Percentiles rank a stretch among this genome's conserved stretches.
phyloP scores from a whole-genome alignment of 768 basidiomycete species.

The Boletus reticulatus region DNA sequence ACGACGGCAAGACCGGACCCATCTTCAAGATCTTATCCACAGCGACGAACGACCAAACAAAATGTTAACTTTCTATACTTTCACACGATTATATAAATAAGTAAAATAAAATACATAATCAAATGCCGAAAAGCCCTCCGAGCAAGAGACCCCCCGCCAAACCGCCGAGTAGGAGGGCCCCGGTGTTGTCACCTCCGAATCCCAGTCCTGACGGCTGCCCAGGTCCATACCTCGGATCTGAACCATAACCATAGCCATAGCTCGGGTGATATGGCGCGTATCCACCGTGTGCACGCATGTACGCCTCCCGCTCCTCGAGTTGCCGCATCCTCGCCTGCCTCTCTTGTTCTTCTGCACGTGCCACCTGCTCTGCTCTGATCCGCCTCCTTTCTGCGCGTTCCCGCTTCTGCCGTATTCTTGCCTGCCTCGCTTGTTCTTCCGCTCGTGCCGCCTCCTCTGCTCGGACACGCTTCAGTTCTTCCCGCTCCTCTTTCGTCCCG shows the following conservation, averaged over 20 bases:
- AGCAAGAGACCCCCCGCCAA: conserved; percentile 50
- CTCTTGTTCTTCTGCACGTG: conserved; percentile 19
- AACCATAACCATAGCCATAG: conserved; percentile 6
- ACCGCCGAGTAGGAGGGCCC: conserved; percentile 37
- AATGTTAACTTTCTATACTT: not conserved
- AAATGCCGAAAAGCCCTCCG: conserved; percentile 40
- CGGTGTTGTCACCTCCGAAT: conserved; percentile 5
- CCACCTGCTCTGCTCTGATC: conserved; percentile 31
- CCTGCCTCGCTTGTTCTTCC: conserved; percentile 18
- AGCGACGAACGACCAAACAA: too few species aligned
- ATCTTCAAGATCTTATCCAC: conserved; percentile 24
- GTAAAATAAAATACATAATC: conserved; percentile 18
- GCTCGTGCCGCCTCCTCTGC: conserved; percentile 29
- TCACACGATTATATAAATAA: conserved; percentile 9
- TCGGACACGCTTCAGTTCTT: conserved; percentile 37
- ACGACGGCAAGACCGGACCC: conserved; percentile 60
- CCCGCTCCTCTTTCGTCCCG: conserved; percentile 63
- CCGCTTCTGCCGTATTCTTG: conserved; percentile 13
- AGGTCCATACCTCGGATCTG: not conserved
- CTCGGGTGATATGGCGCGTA: conserved; percentile 31
- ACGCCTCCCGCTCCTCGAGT: conserved; percentile 32
- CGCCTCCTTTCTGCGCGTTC: conserved; percentile 43
- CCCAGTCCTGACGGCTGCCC: not conserved
- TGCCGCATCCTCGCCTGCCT: conserved; percentile 19
- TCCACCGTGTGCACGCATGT: conserved; percentile 33